Conservation (phyloP, 352 stramenopile genomes). For the Globisporangium middletonii region DNA sequence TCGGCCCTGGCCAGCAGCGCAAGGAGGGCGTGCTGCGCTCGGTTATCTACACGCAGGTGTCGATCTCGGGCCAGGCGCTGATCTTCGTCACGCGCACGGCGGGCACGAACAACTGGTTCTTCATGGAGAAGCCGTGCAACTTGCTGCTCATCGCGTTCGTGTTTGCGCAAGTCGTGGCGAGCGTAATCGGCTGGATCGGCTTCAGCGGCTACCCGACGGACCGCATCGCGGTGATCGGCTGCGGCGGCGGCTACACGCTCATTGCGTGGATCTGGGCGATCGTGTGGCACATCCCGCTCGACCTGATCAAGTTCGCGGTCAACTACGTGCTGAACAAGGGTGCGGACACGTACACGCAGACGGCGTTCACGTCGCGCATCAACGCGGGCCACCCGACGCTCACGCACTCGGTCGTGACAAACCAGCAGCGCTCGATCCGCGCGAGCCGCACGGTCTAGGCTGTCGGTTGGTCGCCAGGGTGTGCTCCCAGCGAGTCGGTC, state of each 20-base stretch:
- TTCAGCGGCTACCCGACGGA: conserved; percentile 63
- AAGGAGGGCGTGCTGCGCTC: conserved; percentile 64
- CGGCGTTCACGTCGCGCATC: conserved; percentile 69
- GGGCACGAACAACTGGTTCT: conserved; percentile 75
- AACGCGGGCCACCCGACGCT: conserved; percentile 69
- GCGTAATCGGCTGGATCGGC: conserved; percentile 56
- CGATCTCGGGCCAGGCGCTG: conserved; percentile 64
- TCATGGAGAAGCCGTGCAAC: conserved; percentile 58
- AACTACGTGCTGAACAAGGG: conserved; percentile 63
- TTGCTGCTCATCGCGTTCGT: conserved; percentile 64
- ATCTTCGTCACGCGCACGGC: conserved; percentile 74
- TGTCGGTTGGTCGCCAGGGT: neutral
- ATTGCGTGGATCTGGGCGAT: conserved; percentile 66
- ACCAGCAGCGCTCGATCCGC: conserved; percentile 55
- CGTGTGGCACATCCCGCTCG: conserved; percentile 67
- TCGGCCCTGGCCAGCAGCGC: conserved; percentile 56
- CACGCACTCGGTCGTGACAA: conserved; percentile 51
- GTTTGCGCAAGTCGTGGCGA: conserved; percentile 58
- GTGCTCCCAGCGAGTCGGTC: too few relatives aligned
- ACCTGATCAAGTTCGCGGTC: conserved; percentile 66
- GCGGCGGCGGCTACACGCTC: conserved; percentile 51
- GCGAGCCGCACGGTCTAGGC: conserved; percentile 59
- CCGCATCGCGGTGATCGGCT: conserved; percentile 60
- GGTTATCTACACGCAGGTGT: conserved; percentile 69
- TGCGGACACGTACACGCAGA: conserved; percentile 38